phyloP scores from a whole-genome alignment of 2,329 filamentous ascomycete species.

The Claviceps quebecensis region DNA sequence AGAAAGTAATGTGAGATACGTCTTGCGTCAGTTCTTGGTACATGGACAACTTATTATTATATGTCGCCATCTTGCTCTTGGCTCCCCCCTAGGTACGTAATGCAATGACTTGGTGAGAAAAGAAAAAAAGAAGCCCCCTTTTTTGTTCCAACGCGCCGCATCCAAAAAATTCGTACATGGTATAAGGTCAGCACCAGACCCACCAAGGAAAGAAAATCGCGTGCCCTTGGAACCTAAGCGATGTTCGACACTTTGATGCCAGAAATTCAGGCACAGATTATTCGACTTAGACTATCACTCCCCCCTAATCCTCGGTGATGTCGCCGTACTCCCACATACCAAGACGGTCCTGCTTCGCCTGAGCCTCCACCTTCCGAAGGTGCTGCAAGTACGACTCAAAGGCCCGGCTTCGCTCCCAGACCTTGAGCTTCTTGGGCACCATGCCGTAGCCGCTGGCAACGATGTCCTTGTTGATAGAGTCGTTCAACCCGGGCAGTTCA shows the following conservation, averaged over 20 bases:
- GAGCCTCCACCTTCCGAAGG: conserved; percentile 57
- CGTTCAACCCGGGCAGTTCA: conserved; percentile 41
- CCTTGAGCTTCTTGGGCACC: conserved; percentile 82
- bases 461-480: conserved; percentile 83
- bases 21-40: neutral
- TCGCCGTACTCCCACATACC: conserved; percentile 99
- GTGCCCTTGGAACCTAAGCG: no score
- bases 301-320: conserved; percentile 67
- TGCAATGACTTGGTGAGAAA: neutral
- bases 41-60: neutral
- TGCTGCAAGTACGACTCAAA: conserved; percentile 58
- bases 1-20: neutral
- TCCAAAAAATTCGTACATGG: neutral
- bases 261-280: no score
- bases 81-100: neutral
- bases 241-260: no score
- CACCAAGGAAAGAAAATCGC: neutral
- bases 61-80: neutral
- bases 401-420: conserved; percentile 65
- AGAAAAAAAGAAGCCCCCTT: neutral
- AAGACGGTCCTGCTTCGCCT: conserved; percentile 65
- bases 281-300: neutral
- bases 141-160: neutral
- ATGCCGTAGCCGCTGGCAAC: conserved; percentile 74
- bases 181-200: neutral